phyloP scores from a whole-genome alignment of 805 yeast genomes.

The Saturnispora zaruensis region DNA sequence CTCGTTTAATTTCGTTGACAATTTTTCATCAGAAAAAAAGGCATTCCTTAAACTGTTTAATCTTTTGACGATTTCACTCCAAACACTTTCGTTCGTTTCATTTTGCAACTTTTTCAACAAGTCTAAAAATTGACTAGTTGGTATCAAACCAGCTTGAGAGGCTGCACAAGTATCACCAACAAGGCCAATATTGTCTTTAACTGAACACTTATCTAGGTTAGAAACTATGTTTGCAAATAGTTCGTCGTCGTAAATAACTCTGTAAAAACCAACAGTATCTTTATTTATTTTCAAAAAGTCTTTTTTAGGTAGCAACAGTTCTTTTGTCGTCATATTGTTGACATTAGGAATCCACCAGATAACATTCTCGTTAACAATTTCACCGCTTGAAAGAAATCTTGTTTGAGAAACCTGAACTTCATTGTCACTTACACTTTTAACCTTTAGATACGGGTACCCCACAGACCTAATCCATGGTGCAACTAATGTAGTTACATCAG shows the following conservation, averaged over 20 bases:
- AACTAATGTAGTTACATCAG: slow-evolving; percentile 52
- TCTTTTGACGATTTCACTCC: slow-evolving; percentile 44
- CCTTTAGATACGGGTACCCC: slow-evolving; percentile 66
- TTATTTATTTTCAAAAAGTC: slow-evolving; percentile 38
- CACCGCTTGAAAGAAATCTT: slow-evolving; percentile 56
- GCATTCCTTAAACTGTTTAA: slow-evolving; percentile 29
- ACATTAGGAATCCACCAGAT: slow-evolving; percentile 51
- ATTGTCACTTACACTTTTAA: slow-evolving; percentile 29
- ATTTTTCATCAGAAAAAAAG: slow-evolving; percentile 31
- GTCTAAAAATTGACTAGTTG: slow-evolving; percentile 37
- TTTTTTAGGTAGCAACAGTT: slow-evolving; percentile 14
- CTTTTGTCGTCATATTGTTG: slow-evolving; percentile 20
- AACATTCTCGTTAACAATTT: slow-evolving; percentile 40
- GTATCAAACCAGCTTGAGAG: slow-evolving; percentile 37
- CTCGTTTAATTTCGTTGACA: slow-evolving; percentile 21
- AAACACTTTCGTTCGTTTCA: slow-evolving; percentile 38
- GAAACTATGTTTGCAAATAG: slow-evolving; percentile 35
- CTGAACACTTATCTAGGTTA: slow-evolving; percentile 31
- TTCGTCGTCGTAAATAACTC: slow-evolving; percentile 42
- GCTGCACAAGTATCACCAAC: slow-evolving; percentile 45
- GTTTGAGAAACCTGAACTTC: slow-evolving; percentile 42
- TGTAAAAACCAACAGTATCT: slow-evolving; percentile 43
- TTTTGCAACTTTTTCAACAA: slow-evolving; percentile 30
- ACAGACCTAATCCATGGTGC: slow-evolving; percentile 63
- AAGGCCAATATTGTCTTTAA: slow-evolving; percentile 45